phyloP scores from a whole-genome alignment of 352 stramenopile genomes.

The Globisporangium paroecandrum region DNA sequence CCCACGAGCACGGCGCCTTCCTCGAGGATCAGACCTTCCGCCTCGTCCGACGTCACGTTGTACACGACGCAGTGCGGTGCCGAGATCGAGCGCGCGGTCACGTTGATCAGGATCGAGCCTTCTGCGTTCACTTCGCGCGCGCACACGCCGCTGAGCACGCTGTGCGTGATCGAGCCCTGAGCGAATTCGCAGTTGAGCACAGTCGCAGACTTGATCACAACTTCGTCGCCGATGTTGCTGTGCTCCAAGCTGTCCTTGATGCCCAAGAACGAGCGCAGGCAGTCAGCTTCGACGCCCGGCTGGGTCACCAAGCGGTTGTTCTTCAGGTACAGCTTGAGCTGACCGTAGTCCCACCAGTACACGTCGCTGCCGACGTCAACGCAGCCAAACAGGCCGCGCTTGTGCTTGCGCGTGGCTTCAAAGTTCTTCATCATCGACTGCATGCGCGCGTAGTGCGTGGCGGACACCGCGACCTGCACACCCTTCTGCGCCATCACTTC shows the following conservation, averaged over 20 bases:
- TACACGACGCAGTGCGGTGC: conserved; percentile 95
- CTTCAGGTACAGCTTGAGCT: conserved; percentile 97
- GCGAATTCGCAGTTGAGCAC: conserved; percentile 82
- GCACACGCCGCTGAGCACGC: conserved; percentile 89
- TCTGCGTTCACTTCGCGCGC: conserved; percentile 89
- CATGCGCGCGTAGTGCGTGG: conserved; percentile 91
- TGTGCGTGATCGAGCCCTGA: conserved; percentile 60
- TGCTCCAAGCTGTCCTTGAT: conserved; percentile 77
- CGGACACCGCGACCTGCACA: conserved; percentile 60
- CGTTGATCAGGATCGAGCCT: conserved; percentile 97
- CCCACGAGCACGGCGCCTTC: conserved; percentile 93
- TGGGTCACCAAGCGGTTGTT: conserved; percentile 95
- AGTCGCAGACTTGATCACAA: conserved; percentile 56
- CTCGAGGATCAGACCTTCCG: conserved; percentile 88
- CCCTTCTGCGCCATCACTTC: conserved; percentile 95
- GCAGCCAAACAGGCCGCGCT: conserved; percentile 93
- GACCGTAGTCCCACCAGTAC: conserved; percentile 99
- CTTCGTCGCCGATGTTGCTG: conserved; percentile 62
- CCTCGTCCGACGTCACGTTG: conserved; percentile 94
- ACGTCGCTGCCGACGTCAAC: conserved; percentile 96
- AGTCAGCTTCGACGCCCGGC: conserved; percentile 72
- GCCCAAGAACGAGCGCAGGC: conserved; percentile 71
- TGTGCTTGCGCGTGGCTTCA: conserved; percentile 47
- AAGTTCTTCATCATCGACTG: conserved; percentile 88
- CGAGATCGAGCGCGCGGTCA: conserved; percentile 95